Evolutionary conservation across 2,329 filamentous ascomycete species (phyloP).

Genomic region (Penicillium occitanis): DNA sequence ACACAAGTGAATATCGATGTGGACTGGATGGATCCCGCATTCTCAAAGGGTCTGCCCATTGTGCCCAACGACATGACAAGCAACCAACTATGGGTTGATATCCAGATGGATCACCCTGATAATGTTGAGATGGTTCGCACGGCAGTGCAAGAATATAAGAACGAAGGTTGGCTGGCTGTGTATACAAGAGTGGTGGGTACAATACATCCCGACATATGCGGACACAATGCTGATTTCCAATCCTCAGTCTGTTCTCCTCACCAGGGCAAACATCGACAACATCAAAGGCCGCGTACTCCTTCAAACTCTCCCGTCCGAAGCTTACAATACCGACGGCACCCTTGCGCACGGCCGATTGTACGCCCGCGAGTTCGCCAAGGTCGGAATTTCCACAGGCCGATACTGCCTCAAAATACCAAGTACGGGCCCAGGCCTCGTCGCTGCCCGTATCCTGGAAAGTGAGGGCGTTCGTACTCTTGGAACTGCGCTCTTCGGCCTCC

Average conservation of each 20-base stretch:
- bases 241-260: not conserved
- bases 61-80: not conserved
- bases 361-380: not conserved
- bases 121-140: not conserved
- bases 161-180: not conserved
- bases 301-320: not conserved
- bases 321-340: not conserved
- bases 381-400: not conserved
- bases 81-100: not conserved
- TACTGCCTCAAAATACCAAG: not conserved
- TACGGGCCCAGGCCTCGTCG: not conserved
- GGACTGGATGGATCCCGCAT: not conserved
- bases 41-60: not conserved
- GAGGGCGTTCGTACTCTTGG: not conserved
- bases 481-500: not conserved
- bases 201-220: not conserved
- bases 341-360: not conserved
- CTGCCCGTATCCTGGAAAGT: not conserved
- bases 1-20: not conserved
- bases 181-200: not conserved
- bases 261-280: not conserved
- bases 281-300: not conserved
- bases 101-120: not conserved
- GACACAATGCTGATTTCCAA: not conserved
- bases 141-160: not conserved